Percentiles rank a stretch among this genome's conserved stretches.
phyloP scores from a whole-genome alignment of 495 filamentous ascomycete species.

The Penicillium lagena region DNA sequence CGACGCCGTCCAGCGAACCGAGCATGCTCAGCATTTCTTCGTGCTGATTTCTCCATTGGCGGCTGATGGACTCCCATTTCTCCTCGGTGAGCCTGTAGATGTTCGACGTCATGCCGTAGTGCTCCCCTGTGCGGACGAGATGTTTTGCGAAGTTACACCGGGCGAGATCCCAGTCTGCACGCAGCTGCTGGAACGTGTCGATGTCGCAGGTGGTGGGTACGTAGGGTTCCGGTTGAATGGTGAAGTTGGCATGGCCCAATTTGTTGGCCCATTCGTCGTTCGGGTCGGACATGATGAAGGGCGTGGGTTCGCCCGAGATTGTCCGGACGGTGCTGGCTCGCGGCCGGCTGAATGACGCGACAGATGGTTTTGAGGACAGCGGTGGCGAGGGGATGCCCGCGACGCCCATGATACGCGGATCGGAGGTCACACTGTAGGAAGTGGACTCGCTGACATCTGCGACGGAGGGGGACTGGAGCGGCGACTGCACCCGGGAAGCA shows the following conservation, averaged over 20 bases:
- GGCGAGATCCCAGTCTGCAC: slow-evolving; percentile 73
- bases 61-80: slow-evolving; percentile 78
- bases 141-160: slow-evolving; percentile 78
- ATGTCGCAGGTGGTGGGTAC: slow-evolving; percentile 52
- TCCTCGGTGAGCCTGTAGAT: slow-evolving; percentile 74
- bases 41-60: slow-evolving; percentile 60
- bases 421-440: slow-evolving; percentile 30
- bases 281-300: slow-evolving; percentile 54
- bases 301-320: slow-evolving; percentile 49
- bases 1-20: slow-evolving; percentile 22
- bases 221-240: slow-evolving; percentile 78
- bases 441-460: slow-evolving; percentile 38
- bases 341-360: slow-evolving; percentile 62
- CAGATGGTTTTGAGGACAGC: slow-evolving; percentile 71
- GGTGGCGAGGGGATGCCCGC: slow-evolving; percentile 62
- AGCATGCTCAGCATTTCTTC: slow-evolving; percentile 50
- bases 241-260: slow-evolving; percentile 90
- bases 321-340: slow-evolving; percentile 40
- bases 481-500: slow-evolving; percentile 54
- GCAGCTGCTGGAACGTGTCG: slow-evolving; percentile 58
- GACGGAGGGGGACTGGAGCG: slow-evolving; percentile 74
- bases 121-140: slow-evolving; percentile 75
- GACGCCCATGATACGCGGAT: slow-evolving; percentile 40
- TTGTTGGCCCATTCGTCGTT: slow-evolving; percentile 75
- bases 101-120: slow-evolving; percentile 78